Evolutionary conservation across 768 basidiomycete genomes (phyloP).

Genomic region (Harrya chromipes): DNA sequence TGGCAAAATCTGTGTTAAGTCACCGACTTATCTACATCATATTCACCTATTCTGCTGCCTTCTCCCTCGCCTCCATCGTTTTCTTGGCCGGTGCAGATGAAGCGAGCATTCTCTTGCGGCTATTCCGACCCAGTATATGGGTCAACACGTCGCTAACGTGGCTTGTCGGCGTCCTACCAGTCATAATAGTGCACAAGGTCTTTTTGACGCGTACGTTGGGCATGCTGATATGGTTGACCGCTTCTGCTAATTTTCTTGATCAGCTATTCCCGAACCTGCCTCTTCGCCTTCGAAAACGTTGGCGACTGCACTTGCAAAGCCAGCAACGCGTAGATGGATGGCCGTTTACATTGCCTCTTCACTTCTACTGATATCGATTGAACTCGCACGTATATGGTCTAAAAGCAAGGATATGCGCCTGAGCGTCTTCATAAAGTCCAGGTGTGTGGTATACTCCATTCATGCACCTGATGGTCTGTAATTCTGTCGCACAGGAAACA

Average conservation of each 20-base stretch:
- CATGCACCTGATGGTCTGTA: neutral
- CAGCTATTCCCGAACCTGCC: slow-evolving; percentile 47
- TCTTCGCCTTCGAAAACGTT: slow-evolving; percentile 53
- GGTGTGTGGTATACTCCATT: slow-evolving; percentile 35
- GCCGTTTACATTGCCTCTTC: slow-evolving; percentile 48
- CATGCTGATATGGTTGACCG: neutral
- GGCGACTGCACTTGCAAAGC: slow-evolving; percentile 44
- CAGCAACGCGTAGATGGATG: slow-evolving; percentile 44
- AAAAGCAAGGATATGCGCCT: slow-evolving; percentile 41
- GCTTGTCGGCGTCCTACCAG: slow-evolving; percentile 52
- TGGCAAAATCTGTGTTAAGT: slow-evolving; percentile 57
- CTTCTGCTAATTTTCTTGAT: neutral
- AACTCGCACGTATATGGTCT: slow-evolving; percentile 36
- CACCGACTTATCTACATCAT: slow-evolving; percentile 56
- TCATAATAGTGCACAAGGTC: slow-evolving; percentile 53
- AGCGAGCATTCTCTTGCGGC: slow-evolving; percentile 27
- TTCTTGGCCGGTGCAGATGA: slow-evolving; percentile 29
- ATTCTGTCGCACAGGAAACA: slow-evolving; percentile 53
- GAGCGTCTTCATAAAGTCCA: slow-evolving; percentile 63
- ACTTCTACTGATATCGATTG: slow-evolving; percentile 39
- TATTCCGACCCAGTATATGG: slow-evolving; percentile 46
- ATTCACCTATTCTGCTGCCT: slow-evolving; percentile 47
- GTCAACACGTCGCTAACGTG: slow-evolving; percentile 43
- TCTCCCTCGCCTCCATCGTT: slow-evolving; percentile 43
- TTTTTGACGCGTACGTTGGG: slow-evolving; percentile 55